These are phyloP conservation scores for Alopecurus myosuroides DNA, from an alignment of 176 grass and related monocot genomes.

Conservation along the genomic window DNA sequence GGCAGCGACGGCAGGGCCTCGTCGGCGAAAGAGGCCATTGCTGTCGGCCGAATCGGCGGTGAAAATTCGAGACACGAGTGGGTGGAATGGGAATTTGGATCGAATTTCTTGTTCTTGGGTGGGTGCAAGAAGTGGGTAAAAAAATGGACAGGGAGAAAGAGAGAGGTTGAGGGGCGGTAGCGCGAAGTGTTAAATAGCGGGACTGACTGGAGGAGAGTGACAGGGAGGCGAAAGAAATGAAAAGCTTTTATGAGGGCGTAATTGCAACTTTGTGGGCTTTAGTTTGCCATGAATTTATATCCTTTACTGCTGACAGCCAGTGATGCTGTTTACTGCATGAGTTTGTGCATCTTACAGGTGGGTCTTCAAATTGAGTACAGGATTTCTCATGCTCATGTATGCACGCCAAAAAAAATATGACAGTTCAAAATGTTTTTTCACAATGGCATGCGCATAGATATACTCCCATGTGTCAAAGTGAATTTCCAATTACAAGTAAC, in stretches of 20 bases:
- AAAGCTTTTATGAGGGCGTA: neutral
- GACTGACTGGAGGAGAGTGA: neutral
- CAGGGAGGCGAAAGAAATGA: neutral
- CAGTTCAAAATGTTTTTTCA: too few species aligned
- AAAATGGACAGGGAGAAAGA: neutral
- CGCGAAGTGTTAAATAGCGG: slow-evolving; percentile 54
- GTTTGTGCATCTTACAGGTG: neutral
- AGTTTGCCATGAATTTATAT: slow-evolving; percentile 20
- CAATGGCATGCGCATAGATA: too few species aligned
- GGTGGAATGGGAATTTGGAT: slow-evolving; percentile 8
- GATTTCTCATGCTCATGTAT: neutral
- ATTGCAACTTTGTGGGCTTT: slow-evolving; percentile 16
- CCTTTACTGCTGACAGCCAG: neutral
- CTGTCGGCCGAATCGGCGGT: slow-evolving; percentile 11
- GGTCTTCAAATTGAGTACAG: neutral
- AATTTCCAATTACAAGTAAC: too few species aligned
- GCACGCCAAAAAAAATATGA: too few species aligned
- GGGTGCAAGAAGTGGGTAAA: neutral
- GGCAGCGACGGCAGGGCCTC: slow-evolving; percentile 26
- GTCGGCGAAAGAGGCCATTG: slow-evolving; percentile 28
- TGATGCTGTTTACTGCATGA: slow-evolving; percentile 3
- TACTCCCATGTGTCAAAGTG: too few species aligned
- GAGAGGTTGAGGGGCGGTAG: slow-evolving; percentile 23
- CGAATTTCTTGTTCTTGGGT: slow-evolving; percentile 20
- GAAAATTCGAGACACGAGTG: neutral